Percentiles rank a stretch among this genome's conserved stretches.
Conservation (phyloP, 345 rosid genomes). For the Schrenkiella parvula region DNA sequence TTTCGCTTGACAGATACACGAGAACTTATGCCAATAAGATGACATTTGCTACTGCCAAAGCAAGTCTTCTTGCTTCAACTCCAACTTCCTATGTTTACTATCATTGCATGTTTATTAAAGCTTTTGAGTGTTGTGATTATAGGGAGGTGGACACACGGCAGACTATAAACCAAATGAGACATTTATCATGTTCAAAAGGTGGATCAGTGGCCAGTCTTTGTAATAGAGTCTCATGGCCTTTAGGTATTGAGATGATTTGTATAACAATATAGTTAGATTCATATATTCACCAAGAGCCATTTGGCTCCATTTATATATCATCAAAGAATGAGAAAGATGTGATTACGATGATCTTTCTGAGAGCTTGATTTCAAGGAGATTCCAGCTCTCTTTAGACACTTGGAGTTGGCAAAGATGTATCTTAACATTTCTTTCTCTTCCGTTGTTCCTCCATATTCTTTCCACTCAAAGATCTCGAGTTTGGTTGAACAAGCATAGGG, state of each 20-base stretch:
- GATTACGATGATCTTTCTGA: too few species aligned
- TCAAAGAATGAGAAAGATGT: too few species aligned
- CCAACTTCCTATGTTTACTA: not conserved
- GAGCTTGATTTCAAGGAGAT: too few species aligned
- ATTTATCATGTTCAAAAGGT: constrained; percentile 18
- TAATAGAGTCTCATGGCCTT: not conserved
- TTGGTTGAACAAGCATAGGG: too few species aligned
- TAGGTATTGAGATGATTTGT: not conserved
- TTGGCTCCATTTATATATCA: too few species aligned
- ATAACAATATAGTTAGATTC: not conserved
- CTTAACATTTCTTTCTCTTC: too few species aligned
- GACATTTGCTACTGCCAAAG: constrained; percentile 69
- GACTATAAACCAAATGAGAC: constrained; percentile 6
- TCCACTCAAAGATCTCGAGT: too few species aligned
- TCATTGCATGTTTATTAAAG: not conserved
- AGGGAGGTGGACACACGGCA: constrained; percentile 31
- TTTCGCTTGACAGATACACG: constrained; percentile 31
- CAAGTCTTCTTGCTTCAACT: constrained; percentile 4
- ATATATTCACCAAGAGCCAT: not conserved
- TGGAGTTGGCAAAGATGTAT: too few species aligned
- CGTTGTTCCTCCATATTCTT: too few species aligned
- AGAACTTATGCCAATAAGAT: constrained; percentile 18
- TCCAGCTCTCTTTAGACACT: too few species aligned
- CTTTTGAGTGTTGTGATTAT: not conserved
- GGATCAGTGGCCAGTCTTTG: constrained; percentile 22